Evolutionary conservation across 225 moss, liverwort and hornwort genomes (phyloP), one percentile per base, ranked within the genome.

Genomic region (Polytrichum commune): DNA sequence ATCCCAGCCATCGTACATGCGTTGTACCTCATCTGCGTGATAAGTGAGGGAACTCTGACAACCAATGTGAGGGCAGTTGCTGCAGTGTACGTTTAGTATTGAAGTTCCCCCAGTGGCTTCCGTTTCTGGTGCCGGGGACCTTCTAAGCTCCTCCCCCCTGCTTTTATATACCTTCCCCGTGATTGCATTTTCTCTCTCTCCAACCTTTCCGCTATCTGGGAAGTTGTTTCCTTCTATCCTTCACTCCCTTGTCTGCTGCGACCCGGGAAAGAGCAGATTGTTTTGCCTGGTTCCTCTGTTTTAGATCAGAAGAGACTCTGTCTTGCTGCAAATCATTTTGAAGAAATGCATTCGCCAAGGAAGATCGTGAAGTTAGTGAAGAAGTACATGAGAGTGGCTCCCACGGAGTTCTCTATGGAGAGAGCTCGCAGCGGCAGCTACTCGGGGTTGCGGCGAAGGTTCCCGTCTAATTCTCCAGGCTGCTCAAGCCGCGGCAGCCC

Each of bases 281-380:
- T 46, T 13, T 46, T 60, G 60, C 60, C 24, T 24, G 60, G 60
- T 7, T 60, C 8, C 22, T 60, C 60, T 23, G 9, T 9, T 66
- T 35, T 8, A 23, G n/a, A 7, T 10, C 7, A 8, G 33, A 32
- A 33, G 13, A 13, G 19, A 22, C 66, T 66, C n/a, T 66, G 18
- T 20, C 66, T 66, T 16, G 19, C 18, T 38, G 23, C 16, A 46
- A 16, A 13, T 16, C 13, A 16, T 10, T 18, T 25, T 22, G 24
- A 26, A 26, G 53, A 66, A 32, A 83, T 83, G 78, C 57, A 70
- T 71, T 78, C 78, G 0, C 61, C 53, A 27, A 78, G 61, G 23
- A 86, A 69, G 76, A 65, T 81, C 18, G 78, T 78, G 0, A 83
- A 74, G 29, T 23, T 81, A 60, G 80, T 76, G 69, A 80, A 80